phyloP scores from a whole-genome alignment of 2,329 filamentous ascomycete species.

The Aureobasidium sp. region DNA sequence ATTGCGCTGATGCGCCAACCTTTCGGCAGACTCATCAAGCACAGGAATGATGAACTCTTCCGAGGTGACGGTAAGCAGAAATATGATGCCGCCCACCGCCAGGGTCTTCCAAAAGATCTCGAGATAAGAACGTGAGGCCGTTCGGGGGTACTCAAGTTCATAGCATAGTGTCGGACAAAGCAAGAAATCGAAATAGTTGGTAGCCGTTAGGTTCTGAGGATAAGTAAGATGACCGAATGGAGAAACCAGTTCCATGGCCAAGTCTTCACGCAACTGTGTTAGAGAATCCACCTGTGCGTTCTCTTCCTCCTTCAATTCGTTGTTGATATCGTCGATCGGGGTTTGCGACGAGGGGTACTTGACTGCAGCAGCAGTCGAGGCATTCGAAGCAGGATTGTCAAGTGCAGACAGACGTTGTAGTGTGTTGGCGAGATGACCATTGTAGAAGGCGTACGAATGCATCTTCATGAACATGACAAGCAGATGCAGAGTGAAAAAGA shows the following conservation, averaged over 20 bases:
- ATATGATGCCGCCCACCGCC: conserved; percentile 93
- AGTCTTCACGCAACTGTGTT: conserved; percentile 68
- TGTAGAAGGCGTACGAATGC: conserved; percentile 98
- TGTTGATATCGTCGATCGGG: conserved; percentile 49
- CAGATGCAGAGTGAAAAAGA: conserved; percentile 86
- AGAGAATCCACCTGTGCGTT: conserved; percentile 34
- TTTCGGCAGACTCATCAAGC: conserved; percentile 61
- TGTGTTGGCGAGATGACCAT: conserved; percentile 86
- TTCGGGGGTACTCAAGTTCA: conserved; percentile 91
- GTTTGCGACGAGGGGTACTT: conserved; percentile 55
- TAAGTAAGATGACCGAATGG: conserved; percentile 86
- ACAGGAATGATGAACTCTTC: conserved; percentile 96
- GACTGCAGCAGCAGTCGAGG: conserved; percentile 44
- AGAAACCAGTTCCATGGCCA: conserved; percentile 85
- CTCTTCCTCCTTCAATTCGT: conserved; percentile 25
- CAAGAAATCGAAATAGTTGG: conserved; percentile 80
- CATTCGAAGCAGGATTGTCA: conserved; percentile 54
- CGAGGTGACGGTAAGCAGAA: conserved; percentile 80
- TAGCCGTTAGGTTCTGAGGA: conserved; percentile 74
- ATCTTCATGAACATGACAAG: conserved; percentile 97
- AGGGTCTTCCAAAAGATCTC: conserved; percentile 78
- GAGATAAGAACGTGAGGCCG: conserved; percentile 64
- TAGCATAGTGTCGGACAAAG: conserved; percentile 95
- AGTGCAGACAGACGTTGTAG: conserved; percentile 72
- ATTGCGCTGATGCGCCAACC: conserved; percentile 43